Evolutionary conservation across 805 yeast genomes (phyloP).

Genomic region (Candida ipomoeae): DNA sequence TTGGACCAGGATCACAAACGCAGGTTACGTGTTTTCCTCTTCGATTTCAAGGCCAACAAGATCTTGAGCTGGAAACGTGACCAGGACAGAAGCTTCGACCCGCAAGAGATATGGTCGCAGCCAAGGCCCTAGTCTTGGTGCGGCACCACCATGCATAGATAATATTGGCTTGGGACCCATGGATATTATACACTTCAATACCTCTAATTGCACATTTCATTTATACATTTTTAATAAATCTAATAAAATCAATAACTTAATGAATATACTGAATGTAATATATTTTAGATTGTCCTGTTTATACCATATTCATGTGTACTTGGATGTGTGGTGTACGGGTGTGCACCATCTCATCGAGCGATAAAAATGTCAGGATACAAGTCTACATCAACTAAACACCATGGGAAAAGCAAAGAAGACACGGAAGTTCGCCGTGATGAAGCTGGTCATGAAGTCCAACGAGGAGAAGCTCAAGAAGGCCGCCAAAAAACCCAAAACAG

Average conservation of each 20-base stretch:
- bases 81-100: constrained; percentile 11
- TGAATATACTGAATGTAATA: too few relatives aligned
- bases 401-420: constrained; percentile 99
- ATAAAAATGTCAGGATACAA: not conserved
- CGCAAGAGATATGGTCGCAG: constrained; percentile 16
- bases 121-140: not conserved
- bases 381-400: not conserved
- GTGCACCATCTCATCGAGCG: constrained; percentile 2
- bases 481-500: constrained; percentile 39
- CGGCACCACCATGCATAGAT: not conserved
- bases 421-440: constrained; percentile 91
- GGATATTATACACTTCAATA: not conserved
- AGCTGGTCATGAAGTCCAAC: constrained; percentile 71
- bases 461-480: constrained; percentile 47
- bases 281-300: too few relatives aligned
- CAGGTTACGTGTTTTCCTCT: constrained; percentile 32
- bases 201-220: not conserved
- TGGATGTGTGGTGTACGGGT: constrained; percentile 14
- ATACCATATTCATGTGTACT: too few relatives aligned
- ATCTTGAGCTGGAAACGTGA: constrained; percentile 40
- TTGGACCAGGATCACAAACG: constrained; percentile 26
- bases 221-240: too few relatives aligned
- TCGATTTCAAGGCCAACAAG: constrained; percentile 22
- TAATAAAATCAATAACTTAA: too few relatives aligned
- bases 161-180: not conserved